A percentile compares a stretch with the other conserved stretches of the same genome.
Conservation (phyloP, 1,284 basidiomycete species). For the Coniferiporia sulphurascens region DNA sequence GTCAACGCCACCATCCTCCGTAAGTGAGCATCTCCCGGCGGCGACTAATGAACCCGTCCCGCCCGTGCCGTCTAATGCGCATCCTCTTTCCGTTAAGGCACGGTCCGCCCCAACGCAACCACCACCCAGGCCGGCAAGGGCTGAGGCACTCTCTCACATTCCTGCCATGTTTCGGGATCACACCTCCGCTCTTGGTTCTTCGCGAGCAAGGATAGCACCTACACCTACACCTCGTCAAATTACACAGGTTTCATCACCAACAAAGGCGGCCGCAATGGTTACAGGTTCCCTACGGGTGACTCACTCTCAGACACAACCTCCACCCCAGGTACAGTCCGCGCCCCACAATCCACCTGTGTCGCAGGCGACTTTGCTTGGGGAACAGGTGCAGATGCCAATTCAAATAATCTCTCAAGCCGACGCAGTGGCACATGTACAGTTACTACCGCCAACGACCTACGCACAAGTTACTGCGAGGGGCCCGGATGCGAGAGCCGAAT, state of each 20-base stretch:
- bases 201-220: neutral
- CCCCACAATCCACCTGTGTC: neutral
- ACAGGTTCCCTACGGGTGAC: neutral
- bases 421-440: neutral
- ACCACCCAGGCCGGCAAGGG: slow-evolving; percentile 7
- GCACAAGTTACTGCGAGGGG: neutral
- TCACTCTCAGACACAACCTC: neutral
- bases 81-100: neutral
- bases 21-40: slow-evolving; percentile 24
- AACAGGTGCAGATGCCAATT: neutral
- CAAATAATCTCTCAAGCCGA: slow-evolving; percentile 1
- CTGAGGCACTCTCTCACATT: slow-evolving; percentile 5
- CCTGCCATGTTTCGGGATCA: slow-evolving; percentile 14
- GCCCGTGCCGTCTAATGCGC: slow-evolving; percentile 23
- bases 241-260: neutral
- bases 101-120: neutral
- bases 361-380: neutral
- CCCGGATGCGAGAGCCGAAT: neutral
- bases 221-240: neutral
- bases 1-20: slow-evolving; percentile 34
- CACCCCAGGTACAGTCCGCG: neutral
- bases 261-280: neutral
- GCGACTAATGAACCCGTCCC: slow-evolving; percentile 22
- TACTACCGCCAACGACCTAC: neutral
- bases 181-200: neutral